These are phyloP conservation scores for Euryodendron excelsum DNA, from an alignment of 148 eudicot genomes.

Conservation along the genomic window DNA sequence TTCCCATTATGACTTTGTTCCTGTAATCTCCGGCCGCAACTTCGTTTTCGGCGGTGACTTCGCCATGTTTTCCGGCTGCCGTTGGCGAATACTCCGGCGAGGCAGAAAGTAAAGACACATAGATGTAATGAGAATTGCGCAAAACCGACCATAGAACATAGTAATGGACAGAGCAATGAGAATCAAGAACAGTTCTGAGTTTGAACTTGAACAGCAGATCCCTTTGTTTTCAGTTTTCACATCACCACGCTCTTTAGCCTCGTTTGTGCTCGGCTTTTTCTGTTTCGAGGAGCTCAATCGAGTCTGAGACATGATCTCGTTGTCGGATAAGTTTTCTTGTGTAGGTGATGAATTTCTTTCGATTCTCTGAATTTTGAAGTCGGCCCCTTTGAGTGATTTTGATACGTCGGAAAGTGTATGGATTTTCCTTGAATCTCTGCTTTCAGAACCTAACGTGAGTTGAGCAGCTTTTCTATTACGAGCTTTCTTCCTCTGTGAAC, in stretches of 20 bases:
- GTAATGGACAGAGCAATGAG: conserved; percentile 7
- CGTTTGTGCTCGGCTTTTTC: conserved; percentile 1
- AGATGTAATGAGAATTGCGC: conserved; percentile 14
- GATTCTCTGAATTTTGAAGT: not conserved
- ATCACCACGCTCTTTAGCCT: not conserved
- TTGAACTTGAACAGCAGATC: not conserved
- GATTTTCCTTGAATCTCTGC: not conserved
- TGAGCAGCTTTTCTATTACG: not conserved
- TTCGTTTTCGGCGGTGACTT: conserved; percentile 12
- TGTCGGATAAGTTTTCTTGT: not conserved
- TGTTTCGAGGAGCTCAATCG: not conserved
- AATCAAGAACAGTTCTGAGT: not conserved
- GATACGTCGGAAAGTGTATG: no score
- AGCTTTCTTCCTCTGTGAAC: not conserved
- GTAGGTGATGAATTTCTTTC: not conserved
- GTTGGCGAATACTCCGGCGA: not conserved
- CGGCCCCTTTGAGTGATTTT: not conserved
- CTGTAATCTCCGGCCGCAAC: not conserved
- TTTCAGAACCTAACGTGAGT: not conserved
- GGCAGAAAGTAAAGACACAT: conserved; percentile 2
- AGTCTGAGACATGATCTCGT: not conserved
- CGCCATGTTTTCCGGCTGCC: not conserved
- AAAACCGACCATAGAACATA: conserved; percentile 7
- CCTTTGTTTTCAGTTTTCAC: not conserved
- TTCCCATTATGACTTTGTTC: conserved; percentile 22